phyloP scores from a whole-genome alignment of 2,329 filamentous ascomycete genomes.

The Calonectria henricotiae region DNA sequence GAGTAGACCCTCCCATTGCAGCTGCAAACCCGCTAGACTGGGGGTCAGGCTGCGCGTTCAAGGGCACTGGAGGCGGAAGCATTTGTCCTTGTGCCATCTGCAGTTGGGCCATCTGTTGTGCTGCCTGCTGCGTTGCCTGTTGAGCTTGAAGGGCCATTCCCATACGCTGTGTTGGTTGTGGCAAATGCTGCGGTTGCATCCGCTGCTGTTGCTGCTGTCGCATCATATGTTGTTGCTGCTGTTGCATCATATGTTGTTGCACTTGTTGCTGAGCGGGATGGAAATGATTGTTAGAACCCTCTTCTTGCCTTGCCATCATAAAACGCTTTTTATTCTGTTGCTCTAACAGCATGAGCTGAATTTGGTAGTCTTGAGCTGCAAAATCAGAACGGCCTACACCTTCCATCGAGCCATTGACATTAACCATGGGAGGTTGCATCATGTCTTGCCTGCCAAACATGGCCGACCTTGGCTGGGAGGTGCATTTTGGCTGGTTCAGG shows the following conservation, averaged over 20 bases:
- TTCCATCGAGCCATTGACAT: too few species aligned
- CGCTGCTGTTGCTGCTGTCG: slow-evolving; percentile 15
- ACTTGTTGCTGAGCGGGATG: slow-evolving; percentile 19
- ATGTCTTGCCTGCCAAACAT: slow-evolving; percentile 62
- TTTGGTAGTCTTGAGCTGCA: slow-evolving; percentile 87
- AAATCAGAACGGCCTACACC: slow-evolving; percentile 68
- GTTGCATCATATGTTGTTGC: slow-evolving; percentile 21
- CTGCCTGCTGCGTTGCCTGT: not conserved
- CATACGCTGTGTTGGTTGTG: not conserved
- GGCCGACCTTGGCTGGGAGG: slow-evolving; percentile 3
- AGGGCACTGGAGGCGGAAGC: not conserved
- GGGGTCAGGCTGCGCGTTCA: not conserved
- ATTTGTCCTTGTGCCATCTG: slow-evolving; percentile 15
- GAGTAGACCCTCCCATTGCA: not conserved
- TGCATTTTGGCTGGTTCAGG: slow-evolving; percentile 46
- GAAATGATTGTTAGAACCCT: not conserved
- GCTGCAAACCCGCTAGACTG: too few species aligned
- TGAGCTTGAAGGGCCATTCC: too few species aligned
- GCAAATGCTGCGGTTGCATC: slow-evolving; percentile 28
- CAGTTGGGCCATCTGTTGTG: slow-evolving; percentile 22
- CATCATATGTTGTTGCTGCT: slow-evolving; percentile 14
- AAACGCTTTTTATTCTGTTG: slow-evolving; percentile 89
- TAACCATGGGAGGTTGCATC: not conserved
- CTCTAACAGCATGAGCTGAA: slow-evolving; percentile 88
- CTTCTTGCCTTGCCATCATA: slow-evolving; percentile 84